Evolutionary conservation across 2,329 filamentous ascomycete genomes (phyloP), one percentile per base, ranked within the genome.

Genomic region (Exophiala mesophila): DNA sequence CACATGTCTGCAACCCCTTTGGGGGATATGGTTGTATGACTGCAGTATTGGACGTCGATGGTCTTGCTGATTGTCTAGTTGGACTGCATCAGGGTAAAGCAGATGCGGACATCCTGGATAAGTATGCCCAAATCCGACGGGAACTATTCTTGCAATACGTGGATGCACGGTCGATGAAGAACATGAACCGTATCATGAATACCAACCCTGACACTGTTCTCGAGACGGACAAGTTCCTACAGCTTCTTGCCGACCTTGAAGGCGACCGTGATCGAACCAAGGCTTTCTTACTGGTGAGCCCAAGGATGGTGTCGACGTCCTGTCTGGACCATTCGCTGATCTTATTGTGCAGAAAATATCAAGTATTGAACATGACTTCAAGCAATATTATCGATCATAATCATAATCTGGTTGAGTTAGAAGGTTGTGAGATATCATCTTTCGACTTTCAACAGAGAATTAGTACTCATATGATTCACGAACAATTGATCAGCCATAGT

Each of bases 1-100:
- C 78, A 3, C 78, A 82, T 57, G 39, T 50, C 16, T 74, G 71
- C 54, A 74, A 73, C 55, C 69, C 51, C 16, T 72, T 72, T 59
- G 79, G 79, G 34, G 79, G 79, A 0, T 64, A 82, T 12, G 79
- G 79, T 1, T 72, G 82, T 37, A 82, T 77, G 0, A 77, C 78
- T 4, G 79, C 78, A 0, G 76, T 83, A 40, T 75, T 77, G 10
- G 79, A 82, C 50, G 71, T 80, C 2, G 78, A 76, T 10, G 76
- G 76, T 1, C 66, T 83, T 4, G 77, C 70, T 47, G 77, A 83
- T 53, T 79, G 77, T 51, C 66, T 82, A 8, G 56, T 61, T n/a
- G 68, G 66, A 1, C 65, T 70, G 19, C 59, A 67, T 39, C 55
- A 61, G 2, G 63, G 60, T 3, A 51, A 60, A 8, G 61, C 63